Conservation (phyloP, 805 yeast genomes). For the Teunomyces kruisii region DNA sequence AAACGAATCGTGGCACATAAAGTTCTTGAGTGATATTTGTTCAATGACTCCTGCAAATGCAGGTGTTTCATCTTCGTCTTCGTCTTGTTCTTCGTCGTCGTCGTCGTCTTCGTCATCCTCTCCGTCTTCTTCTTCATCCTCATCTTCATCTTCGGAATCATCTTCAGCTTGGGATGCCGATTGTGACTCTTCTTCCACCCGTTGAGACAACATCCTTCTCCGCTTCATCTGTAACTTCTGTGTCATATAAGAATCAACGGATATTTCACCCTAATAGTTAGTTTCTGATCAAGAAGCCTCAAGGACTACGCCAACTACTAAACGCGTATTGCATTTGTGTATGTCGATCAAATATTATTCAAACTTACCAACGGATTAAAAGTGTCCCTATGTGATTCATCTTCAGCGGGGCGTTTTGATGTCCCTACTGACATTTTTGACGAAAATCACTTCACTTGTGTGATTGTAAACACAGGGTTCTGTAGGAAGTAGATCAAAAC, state of each 20-base stretch:
- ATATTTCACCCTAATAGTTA: slow-evolving; percentile 8
- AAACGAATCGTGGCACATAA: slow-evolving; percentile 89
- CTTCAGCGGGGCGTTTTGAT: not conserved
- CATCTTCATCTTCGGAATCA: not conserved
- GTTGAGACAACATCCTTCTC: slow-evolving; percentile 8
- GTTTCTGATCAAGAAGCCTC: not conserved
- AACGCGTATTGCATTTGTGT: not conserved
- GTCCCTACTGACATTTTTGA: not conserved
- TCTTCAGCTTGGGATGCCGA: not conserved
- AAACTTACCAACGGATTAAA: slow-evolving; percentile 3
- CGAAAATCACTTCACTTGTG: not conserved
- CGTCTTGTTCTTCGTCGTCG: slow-evolving; percentile 17
- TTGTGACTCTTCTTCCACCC: not conserved
- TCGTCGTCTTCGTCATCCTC: slow-evolving; percentile 14
- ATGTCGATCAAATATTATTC: too few relatives aligned
- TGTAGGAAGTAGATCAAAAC: not conserved
- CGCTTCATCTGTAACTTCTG: slow-evolving; percentile 7
- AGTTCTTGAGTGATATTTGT: slow-evolving; percentile 63
- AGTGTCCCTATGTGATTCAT: not conserved
- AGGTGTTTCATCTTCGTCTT: slow-evolving; percentile 13
- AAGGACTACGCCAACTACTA: not conserved
- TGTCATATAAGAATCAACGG: slow-evolving; percentile 11
- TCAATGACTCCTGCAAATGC: slow-evolving; percentile 68
- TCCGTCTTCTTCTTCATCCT: slow-evolving; percentile 8
- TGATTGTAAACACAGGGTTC: not conserved